Conservation (phyloP, 257 asterid species). For the Lycium barbarum region DNA sequence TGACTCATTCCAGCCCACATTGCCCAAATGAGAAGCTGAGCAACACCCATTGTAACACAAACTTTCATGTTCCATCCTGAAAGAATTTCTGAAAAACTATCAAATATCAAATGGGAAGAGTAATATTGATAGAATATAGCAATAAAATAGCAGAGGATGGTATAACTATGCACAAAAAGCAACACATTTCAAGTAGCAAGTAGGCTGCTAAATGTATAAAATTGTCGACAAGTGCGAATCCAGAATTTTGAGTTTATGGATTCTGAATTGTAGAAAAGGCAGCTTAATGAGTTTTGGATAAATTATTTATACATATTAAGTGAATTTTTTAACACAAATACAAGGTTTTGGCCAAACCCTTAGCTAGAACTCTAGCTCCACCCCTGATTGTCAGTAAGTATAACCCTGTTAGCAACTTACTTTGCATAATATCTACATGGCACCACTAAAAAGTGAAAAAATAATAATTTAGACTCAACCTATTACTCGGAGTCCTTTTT, state of each 20-base stretch:
- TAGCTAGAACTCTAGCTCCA: not conserved
- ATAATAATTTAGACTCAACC: too few species aligned
- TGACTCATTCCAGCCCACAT: slow-evolving; percentile 67
- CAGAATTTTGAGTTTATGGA: not conserved
- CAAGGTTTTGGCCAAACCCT: not conserved
- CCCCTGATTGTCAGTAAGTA: too few species aligned
- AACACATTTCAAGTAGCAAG: not conserved
- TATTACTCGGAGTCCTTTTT: too few species aligned
- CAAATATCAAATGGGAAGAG: not conserved
- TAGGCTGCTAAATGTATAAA: not conserved
- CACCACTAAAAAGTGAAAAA: too few species aligned
- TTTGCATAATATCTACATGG: too few species aligned
- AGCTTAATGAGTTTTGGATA: too few species aligned
- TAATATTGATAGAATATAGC: not conserved
- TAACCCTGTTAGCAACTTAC: too few species aligned
- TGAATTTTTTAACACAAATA: not conserved
- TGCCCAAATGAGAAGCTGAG: slow-evolving; percentile 66
- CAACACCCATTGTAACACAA: slow-evolving; percentile 58
- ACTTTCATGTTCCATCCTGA: slow-evolving; percentile 79
- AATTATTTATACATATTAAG: too few species aligned
- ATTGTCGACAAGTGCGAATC: not conserved
- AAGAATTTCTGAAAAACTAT: not conserved
- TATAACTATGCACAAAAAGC: not conserved
- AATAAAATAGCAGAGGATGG: not conserved
- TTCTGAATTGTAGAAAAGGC: not conserved